Conservation (phyloP, 2,329 filamentous ascomycete genomes). For the Coleophoma crateriformis region DNA sequence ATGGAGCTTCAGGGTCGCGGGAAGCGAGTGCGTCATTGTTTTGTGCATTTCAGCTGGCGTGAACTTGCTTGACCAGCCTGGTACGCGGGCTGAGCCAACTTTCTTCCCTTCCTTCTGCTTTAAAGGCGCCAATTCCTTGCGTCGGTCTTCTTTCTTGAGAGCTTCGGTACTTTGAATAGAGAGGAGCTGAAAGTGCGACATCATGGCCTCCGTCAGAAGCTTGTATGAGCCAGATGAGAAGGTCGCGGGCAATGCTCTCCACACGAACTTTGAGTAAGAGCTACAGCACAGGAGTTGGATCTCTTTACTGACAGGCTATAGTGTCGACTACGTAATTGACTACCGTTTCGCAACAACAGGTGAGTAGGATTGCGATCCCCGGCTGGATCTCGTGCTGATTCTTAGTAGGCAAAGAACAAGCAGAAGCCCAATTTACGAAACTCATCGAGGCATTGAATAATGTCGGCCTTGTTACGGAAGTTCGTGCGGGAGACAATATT, state of each 20-base stretch:
- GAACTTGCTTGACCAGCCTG: too few relatives aligned
- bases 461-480: slow-evolving; percentile 83
- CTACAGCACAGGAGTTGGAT: neutral
- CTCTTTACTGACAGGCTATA: slow-evolving; percentile 21
- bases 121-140: too few relatives aligned
- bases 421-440: slow-evolving; percentile 70
- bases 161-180: neutral
- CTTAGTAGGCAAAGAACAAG: slow-evolving; percentile 56
- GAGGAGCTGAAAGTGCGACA: slow-evolving; percentile 2
- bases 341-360: slow-evolving; percentile 68
- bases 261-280: slow-evolving; percentile 36
- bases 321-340: slow-evolving; percentile 84
- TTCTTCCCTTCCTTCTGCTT: neutral
- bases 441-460: slow-evolving; percentile 69
- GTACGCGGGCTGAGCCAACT: neutral
- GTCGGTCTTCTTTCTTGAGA: neutral
- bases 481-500: slow-evolving; percentile 69
- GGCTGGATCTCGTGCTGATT: slow-evolving; percentile 4
- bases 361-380: slow-evolving; percentile 26
- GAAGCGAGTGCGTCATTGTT: neutral
- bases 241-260: slow-evolving; percentile 12
- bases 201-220: slow-evolving; percentile 20
- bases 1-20: neutral
- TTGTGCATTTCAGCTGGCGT: neutral
- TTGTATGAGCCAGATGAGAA: slow-evolving; percentile 16